phyloP scores from a whole-genome alignment of 345 rosid genomes.

The Dovyalis caffra region DNA sequence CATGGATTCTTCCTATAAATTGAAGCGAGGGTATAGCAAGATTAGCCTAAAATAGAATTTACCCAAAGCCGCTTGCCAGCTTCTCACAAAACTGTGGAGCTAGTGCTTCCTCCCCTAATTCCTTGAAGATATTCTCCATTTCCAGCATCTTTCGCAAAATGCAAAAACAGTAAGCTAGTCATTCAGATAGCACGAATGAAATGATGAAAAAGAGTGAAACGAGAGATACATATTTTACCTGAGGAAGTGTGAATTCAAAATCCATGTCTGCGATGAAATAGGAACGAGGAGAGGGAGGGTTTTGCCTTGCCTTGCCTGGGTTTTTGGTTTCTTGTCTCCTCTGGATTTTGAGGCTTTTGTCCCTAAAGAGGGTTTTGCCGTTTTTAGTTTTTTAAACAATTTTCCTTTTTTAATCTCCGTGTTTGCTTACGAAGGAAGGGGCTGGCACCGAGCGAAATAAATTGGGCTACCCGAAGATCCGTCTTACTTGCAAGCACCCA shows the following conservation, averaged over 20 bases:
- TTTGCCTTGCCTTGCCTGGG: neutral
- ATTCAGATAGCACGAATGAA: neutral
- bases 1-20: neutral
- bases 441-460: too few species aligned
- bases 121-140: constrained; percentile 69
- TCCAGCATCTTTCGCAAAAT: constrained; percentile 51
- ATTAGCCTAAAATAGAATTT: neutral
- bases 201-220: neutral
- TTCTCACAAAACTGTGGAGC: constrained; percentile 52
- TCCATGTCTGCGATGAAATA: neutral
- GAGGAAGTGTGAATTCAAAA: neutral
- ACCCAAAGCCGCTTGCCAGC: constrained; percentile 73
- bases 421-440: too few species aligned
- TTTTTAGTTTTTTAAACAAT: too few species aligned
- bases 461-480: too few species aligned
- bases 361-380: neutral
- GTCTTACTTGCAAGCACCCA: too few species aligned
- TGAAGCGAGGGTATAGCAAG: neutral
- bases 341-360: neutral
- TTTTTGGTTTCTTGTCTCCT: neutral
- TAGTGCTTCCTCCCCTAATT: constrained; percentile 51
- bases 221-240: neutral
- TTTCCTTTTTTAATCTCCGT: too few species aligned
- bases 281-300: neutral
- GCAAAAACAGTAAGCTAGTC: neutral